phyloP scores from a whole-genome alignment of 2,329 filamentous ascomycete species.

The Domatiomyces globalis region DNA sequence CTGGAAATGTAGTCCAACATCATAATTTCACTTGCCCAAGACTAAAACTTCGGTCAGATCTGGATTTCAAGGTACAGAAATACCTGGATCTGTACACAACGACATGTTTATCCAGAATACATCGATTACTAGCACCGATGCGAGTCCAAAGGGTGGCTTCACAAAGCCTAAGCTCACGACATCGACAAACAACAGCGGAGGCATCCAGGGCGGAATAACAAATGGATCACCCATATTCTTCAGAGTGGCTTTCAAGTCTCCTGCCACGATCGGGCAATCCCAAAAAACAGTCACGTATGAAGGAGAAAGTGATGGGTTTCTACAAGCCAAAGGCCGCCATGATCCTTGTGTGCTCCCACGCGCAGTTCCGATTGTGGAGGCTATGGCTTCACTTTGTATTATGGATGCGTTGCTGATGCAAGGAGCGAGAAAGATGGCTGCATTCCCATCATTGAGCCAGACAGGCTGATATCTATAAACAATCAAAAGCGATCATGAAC shows the following conservation, averaged over 20 bases:
- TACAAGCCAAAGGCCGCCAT: constrained; percentile 86
- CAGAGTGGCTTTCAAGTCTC: constrained; percentile 84
- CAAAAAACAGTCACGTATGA: constrained; percentile 74
- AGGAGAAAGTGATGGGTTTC: constrained; percentile 51
- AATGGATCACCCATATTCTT: constrained; percentile 94
- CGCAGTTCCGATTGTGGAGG: constrained; percentile 59
- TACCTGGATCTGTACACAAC: constrained; percentile 83
- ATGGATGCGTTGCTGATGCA: constrained; percentile 81
- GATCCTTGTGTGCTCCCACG: constrained; percentile 84
- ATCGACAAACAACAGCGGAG: constrained; percentile 87
- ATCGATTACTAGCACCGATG: constrained; percentile 24
- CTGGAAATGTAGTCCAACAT: too few relatives aligned
- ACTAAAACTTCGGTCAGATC: too few relatives aligned
- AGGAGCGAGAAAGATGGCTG: not conserved
- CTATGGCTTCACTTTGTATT: constrained; percentile 76
- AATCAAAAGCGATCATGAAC: too few relatives aligned
- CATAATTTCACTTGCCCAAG: too few relatives aligned
- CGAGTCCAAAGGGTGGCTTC: constrained; percentile 21
- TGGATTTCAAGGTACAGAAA: constrained; percentile 73
- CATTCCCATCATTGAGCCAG: not conserved
- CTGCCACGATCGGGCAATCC: constrained; percentile 80
- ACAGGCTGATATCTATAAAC: too few relatives aligned
- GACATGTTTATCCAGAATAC: constrained; percentile 63
- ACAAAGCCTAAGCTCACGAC: constrained; percentile 54
- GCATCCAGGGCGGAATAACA: constrained; percentile 87